Evolutionary conservation across 352 stramenopile species (phyloP), one percentile per base, ranked within the genome.

Genomic region (Pythium brassicae): DNA sequence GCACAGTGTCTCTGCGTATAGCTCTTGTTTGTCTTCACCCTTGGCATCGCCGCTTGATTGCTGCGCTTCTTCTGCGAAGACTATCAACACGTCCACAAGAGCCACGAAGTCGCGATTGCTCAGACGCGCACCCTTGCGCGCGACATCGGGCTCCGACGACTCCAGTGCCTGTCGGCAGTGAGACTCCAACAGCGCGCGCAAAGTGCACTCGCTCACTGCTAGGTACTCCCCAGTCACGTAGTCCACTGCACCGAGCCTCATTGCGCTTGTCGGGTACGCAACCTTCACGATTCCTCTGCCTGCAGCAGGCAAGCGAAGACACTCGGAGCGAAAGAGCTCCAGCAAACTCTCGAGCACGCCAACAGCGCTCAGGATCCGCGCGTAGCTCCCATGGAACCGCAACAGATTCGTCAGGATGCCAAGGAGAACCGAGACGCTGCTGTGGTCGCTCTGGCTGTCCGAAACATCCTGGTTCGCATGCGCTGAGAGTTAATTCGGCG

Each of bases 321-420:
- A 72, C 61, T 85, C 71, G 6, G 62, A 40, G 35, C 76, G 68
- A 53, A 85, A 85, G 7, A 87, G 45, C 8, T 50, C 42, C 25
- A 83, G 45, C 19, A 85, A 44, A 8, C 64, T 64, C 19, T 66
- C 64, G 19, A 79, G 57, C 15, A 84, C 62, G 3, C 76, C 72
- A n/a, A 69, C 63, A 17, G 52, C 62, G 7, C 55, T 62, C 19
- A 85, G 47, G 26, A 87, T 67, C 47, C 56, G 56, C 23, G 70
- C 61, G 55, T 86, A 86, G 8, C 42, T 54, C 32, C 70, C 48
- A 27, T 86, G 51, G 52, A 79, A 86, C 5, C 73, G 71, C 55
- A 82, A 58, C 37, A 79, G 46, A 46, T 82, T 82, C 19, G 53
- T 51, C 6, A 75, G 29, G 45, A 77, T 74, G 6, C 54, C 55